phyloP scores from a whole-genome alignment of 108 stramenopile species.

The Asterionellopsis glacialis region DNA sequence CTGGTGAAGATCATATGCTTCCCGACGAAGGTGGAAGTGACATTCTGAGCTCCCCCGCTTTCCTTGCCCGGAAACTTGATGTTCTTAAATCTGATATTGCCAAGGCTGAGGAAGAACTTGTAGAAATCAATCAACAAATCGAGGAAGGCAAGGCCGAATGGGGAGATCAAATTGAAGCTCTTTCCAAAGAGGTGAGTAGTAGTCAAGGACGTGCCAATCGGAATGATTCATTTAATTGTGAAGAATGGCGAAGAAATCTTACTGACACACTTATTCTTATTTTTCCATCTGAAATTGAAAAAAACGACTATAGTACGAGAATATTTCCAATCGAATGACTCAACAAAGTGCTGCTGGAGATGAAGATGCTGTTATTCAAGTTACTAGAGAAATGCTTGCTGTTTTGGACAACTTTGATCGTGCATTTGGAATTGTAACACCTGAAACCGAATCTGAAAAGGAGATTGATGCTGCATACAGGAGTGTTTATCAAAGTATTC shows the following conservation, averaged over 20 bases:
- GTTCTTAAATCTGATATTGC: slow-evolving; percentile 69
- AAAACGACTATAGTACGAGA: slow-evolving; percentile 19
- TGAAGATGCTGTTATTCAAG: slow-evolving; percentile 51
- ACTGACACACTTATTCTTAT: background rate
- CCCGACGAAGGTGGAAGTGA: slow-evolving; percentile 43
- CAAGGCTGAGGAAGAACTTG: slow-evolving; percentile 48
- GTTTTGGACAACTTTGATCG: slow-evolving; percentile 85
- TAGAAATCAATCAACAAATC: slow-evolving; percentile 43
- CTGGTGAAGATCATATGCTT: background rate
- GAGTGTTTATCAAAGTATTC: slow-evolving; percentile 51
- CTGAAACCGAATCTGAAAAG: slow-evolving; percentile 55
- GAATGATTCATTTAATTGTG: background rate
- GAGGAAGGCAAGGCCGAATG: slow-evolving; percentile 76
- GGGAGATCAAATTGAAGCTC: slow-evolving; percentile 60
- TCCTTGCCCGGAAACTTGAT: slow-evolving; percentile 76
- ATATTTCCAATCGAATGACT: slow-evolving; percentile 65
- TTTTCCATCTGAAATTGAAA: background rate
- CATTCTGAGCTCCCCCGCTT: slow-evolving; percentile 82
- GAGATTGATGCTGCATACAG: slow-evolving; percentile 72
- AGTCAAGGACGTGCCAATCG: too few relatives aligned
- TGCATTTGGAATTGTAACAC: slow-evolving; percentile 55
- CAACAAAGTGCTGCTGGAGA: slow-evolving; percentile 48
- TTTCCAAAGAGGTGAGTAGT: slow-evolving; percentile 59
- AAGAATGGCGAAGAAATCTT: slow-evolving; percentile 7
- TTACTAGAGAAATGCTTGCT: slow-evolving; percentile 48